These are phyloP conservation scores for Chrysosporium keratinophilum DNA, from an alignment of 2,329 filamentous ascomycete genomes.

Conservation along the genomic window DNA sequence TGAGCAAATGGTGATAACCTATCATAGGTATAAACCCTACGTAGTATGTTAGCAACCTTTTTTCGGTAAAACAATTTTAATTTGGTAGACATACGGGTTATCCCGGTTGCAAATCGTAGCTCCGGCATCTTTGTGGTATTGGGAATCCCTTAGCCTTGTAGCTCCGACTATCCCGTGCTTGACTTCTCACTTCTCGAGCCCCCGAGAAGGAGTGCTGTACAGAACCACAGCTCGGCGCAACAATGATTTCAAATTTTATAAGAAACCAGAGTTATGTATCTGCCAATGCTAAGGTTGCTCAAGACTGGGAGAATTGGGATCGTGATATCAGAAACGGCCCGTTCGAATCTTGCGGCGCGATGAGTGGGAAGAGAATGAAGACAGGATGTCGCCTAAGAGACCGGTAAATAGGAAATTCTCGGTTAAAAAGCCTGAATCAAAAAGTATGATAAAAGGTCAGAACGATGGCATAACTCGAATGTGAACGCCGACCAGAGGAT, in stretches of 20 bases:
- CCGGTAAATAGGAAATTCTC: too few species aligned
- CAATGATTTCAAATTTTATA: not conserved
- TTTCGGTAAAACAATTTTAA: not conserved
- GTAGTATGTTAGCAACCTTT: not conserved
- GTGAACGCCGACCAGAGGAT: too few species aligned
- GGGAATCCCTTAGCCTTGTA: not conserved
- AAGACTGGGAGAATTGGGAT: not conserved
- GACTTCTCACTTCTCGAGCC: constrained; percentile 33
- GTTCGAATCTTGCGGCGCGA: too few species aligned
- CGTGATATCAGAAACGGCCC: too few species aligned
- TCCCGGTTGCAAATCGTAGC: constrained; percentile 23
- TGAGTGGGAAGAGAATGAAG: too few species aligned
- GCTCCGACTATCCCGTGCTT: not conserved
- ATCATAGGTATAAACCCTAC: constrained; percentile 51
- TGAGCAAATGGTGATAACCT: constrained; percentile 76
- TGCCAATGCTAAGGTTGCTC: not conserved
- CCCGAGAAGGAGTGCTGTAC: constrained; percentile 30
- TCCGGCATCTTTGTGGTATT: constrained; percentile 17
- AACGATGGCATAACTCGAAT: too few species aligned
- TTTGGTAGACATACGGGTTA: constrained; percentile 23
- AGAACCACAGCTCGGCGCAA: not conserved
- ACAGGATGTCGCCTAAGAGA: too few species aligned
- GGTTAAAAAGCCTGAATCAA: too few species aligned
- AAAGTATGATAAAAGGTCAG: too few species aligned
- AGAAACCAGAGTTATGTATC: not conserved